Evolutionary conservation across 2,329 filamentous ascomycete species (phyloP).

Genomic region (Myrmaecium sp.): DNA sequence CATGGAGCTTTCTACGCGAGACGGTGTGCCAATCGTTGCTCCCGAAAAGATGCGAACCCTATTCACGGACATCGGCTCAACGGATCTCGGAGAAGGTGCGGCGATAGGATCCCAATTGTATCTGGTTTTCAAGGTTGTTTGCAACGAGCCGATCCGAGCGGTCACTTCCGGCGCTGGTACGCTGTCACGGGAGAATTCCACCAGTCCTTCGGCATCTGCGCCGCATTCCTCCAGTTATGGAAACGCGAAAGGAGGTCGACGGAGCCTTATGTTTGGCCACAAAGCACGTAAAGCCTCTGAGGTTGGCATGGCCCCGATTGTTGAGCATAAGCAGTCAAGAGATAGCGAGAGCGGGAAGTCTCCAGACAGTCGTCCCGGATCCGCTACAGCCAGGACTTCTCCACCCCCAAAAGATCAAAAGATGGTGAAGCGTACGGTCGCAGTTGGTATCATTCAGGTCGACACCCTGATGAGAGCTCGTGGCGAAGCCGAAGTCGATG

Average conservation of each 20-base stretch:
- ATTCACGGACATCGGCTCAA: constrained; percentile 68
- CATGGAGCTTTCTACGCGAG: constrained; percentile 59
- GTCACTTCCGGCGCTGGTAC: too few species aligned
- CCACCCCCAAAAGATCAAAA: constrained; percentile 25
- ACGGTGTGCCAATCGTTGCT: constrained; percentile 45
- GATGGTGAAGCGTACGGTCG: constrained; percentile 50
- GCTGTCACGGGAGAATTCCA: constrained; percentile 11
- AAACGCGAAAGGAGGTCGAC: constrained; percentile 25
- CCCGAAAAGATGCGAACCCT: constrained; percentile 63
- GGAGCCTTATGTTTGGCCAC: constrained; percentile 49
- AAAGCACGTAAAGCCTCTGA: constrained; percentile 32
- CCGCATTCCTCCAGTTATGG: constrained; percentile 16
- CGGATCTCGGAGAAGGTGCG: constrained; percentile 51
- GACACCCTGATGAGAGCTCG: constrained; percentile 56
- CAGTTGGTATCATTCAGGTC: constrained; percentile 61
- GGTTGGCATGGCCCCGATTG: constrained; percentile 9
- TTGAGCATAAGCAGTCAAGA: constrained; percentile 3
- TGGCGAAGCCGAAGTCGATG: constrained; percentile 56
- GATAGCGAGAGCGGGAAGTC: not conserved
- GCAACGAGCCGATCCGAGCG: constrained; percentile 30
- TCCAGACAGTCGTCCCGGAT: constrained; percentile 11
- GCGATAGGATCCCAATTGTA: constrained; percentile 58
- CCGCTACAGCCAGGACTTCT: constrained; percentile 12
- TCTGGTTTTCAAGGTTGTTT: constrained; percentile 65
- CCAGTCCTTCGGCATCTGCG: constrained; percentile 9